These are phyloP conservation scores for Chaetothyriales sp. DNA, from an alignment of 2,329 filamentous ascomycete genomes.

Conservation along the genomic window DNA sequence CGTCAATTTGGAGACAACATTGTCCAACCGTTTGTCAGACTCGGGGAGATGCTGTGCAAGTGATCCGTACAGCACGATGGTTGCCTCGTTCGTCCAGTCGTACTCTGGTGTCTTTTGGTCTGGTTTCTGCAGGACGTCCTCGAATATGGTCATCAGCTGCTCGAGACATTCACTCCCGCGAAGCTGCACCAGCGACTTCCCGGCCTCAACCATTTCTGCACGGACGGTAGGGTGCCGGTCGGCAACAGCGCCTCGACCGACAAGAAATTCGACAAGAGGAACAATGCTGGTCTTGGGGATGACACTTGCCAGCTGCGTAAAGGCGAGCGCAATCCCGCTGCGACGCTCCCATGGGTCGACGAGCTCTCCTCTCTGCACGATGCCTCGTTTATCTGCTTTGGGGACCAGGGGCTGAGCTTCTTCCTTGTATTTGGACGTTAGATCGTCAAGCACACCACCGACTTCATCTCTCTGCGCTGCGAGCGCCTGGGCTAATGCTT, in stretches of 20 bases:
- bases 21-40: slow-evolving; percentile 75
- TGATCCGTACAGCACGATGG: slow-evolving; percentile 94
- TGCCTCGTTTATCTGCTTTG: slow-evolving; percentile 81
- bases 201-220: slow-evolving; percentile 81
- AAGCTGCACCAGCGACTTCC: slow-evolving; percentile 61
- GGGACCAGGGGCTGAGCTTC: slow-evolving; percentile 70
- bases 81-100: slow-evolving; percentile 88
- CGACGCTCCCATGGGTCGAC: slow-evolving; percentile 83
- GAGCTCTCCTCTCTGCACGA: slow-evolving; percentile 77
- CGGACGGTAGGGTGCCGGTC: slow-evolving; percentile 66
- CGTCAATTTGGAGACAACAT: slow-evolving; percentile 73
- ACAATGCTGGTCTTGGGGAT: slow-evolving; percentile 58
- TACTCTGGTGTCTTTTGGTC: slow-evolving; percentile 67
- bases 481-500: slow-evolving; percentile 63
- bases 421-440: slow-evolving; percentile 59
- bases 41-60: slow-evolving; percentile 71
- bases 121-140: slow-evolving; percentile 69
- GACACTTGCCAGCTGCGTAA: slow-evolving; percentile 60
- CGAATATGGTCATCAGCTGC: slow-evolving; percentile 80
- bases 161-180: slow-evolving; percentile 75
- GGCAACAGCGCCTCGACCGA: slow-evolving; percentile 72
- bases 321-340: slow-evolving; percentile 75
- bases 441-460: slow-evolving; percentile 43
- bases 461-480: slow-evolving; percentile 45
- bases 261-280: slow-evolving; percentile 68